Evolutionary conservation across 352 stramenopile species (phyloP).

Genomic region (Pythium myriotylum): DNA sequence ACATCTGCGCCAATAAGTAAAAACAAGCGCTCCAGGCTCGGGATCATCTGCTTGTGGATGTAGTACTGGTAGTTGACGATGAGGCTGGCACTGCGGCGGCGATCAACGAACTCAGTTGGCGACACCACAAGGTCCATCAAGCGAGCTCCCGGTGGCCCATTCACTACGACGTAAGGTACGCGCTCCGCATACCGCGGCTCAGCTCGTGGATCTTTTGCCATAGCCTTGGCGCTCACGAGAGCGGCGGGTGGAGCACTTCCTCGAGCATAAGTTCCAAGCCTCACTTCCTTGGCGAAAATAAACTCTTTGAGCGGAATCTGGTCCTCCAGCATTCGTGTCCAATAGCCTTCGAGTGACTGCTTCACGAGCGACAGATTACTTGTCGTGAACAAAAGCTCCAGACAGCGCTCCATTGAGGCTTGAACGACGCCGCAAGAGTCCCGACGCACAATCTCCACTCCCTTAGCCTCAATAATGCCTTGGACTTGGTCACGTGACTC

Average conservation of each 20-base stretch:
- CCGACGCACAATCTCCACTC: conserved; percentile 91
- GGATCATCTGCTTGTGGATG: conserved; percentile 87
- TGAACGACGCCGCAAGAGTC: conserved; percentile 93
- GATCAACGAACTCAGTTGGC: conserved; percentile 63
- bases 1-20: conserved; percentile 81
- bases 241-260: conserved; percentile 71
- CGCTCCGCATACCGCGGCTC: conserved; percentile 86
- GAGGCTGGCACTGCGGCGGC: conserved; percentile 24
- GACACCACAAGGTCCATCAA: conserved; percentile 92
- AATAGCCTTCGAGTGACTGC: conserved; percentile 57
- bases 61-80: conserved; percentile 94
- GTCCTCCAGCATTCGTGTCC: conserved; percentile 68
- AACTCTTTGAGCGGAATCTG: conserved; percentile 73
- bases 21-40: conserved; percentile 84
- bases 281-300: conserved; percentile 87
- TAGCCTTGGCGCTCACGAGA: conserved; percentile 79
- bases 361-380: conserved; percentile 79
- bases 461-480: conserved; percentile 88
- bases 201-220: conserved; percentile 72
- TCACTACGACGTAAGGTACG: conserved; percentile 92
- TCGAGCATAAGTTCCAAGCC: conserved; percentile 74
- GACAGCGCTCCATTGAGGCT: conserved; percentile 58
- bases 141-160: conserved; percentile 79
- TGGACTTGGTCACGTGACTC: conserved; percentile 55
- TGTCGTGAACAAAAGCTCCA: conserved; percentile 70